Base-by-base conservation (phyloP, 805 yeast species). In the Jamesozyma lodderae region DNA sequence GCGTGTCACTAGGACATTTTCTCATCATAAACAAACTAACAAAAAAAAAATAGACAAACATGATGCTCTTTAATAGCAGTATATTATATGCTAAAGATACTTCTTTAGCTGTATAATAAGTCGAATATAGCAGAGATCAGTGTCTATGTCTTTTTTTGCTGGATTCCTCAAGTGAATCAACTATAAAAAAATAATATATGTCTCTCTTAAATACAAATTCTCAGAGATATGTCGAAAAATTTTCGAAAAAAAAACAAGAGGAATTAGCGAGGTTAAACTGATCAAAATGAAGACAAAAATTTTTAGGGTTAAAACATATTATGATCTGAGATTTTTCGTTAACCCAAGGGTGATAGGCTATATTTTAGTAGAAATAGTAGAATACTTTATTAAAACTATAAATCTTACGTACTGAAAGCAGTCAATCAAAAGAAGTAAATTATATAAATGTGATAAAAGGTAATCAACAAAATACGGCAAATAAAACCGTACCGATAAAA, bases 1-100 rank as follows among this genome's bases (percentile, higher is more conserved):
- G 63, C 63, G 46, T 52, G 62, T 56, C 62, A 39, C 60, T 44
- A 54, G 62, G 63, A 55, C 63, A 42, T 55, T 46, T 49, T 57
- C 62, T 59, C 64, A 59, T 59, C 64, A 59, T 47, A 58, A 56
- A 59, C 61, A 58, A 33, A 28, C 28, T 20, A 9, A 13, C 6
- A 20, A 11, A 11, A 21, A 20, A 7, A 31, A 39, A 25, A n/a
- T 29, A 11, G 6, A n/a, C 10, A 25, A 25, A 22, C 15, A 24
- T 11, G 26, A 6, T 6, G n/a, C 10, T 11, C 11, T 9, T 11
- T 14, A 6, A 29, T 16, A n/a, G n/a, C n/a, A 17, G 3, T 22
- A 24, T 33, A 33, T 33, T 24, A n/a, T 13, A 18, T 17, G 25
- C 3, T 9, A 24, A 33, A 23, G 36, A 33, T n/a, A 33, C 36